These are phyloP conservation scores for Sugiyamaella pinicola DNA, from an alignment of 1,139 yeast species.

Conservation along the genomic window DNA sequence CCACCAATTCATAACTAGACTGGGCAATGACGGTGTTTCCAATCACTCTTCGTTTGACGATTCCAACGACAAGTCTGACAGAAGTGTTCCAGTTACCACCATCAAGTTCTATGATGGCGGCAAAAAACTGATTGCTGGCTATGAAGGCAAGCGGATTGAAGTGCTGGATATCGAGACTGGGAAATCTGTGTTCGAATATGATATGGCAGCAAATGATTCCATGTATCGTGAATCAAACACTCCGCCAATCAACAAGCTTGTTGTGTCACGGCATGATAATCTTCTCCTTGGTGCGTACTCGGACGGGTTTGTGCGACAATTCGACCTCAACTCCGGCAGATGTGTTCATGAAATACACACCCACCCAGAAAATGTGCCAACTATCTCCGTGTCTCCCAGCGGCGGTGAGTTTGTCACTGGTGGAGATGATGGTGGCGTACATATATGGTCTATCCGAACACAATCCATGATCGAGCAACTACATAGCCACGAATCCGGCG, in stretches of 20 bases:
- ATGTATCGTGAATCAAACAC: slow-evolving; percentile 8
- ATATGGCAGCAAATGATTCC: slow-evolving; percentile 15
- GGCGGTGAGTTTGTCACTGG: slow-evolving; percentile 34
- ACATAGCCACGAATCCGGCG: slow-evolving; percentile 17
- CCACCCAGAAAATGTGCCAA: slow-evolving; percentile 34
- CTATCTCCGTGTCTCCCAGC: slow-evolving; percentile 29
- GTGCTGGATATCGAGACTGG: slow-evolving; percentile 37
- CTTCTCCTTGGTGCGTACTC: slow-evolving; percentile 22
- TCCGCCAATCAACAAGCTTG: slow-evolving; percentile 10
- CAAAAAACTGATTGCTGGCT: slow-evolving; percentile 33
- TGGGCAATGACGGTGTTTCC: background rate
- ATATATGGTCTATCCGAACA: slow-evolving; percentile 34
- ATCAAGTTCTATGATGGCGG: slow-evolving; percentile 29
- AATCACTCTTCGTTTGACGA: slow-evolving; percentile 1
- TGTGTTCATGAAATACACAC: slow-evolving; percentile 29
- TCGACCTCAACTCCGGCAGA: slow-evolving; percentile 25
- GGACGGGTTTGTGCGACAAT: slow-evolving; percentile 28
- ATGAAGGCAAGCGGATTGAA: slow-evolving; percentile 33
- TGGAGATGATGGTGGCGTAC: slow-evolving; percentile 37
- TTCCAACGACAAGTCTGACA: slow-evolving; percentile 16
- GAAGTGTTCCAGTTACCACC: slow-evolving; percentile 20
- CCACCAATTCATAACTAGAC: slow-evolving; percentile 4
- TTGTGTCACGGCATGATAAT: slow-evolving; percentile 13
- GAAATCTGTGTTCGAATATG: slow-evolving; percentile 25
- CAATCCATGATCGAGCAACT: slow-evolving; percentile 16